Evolutionary conservation across 805 yeast genomes (phyloP).

Genomic region (Metschnikowia henanensis): DNA sequence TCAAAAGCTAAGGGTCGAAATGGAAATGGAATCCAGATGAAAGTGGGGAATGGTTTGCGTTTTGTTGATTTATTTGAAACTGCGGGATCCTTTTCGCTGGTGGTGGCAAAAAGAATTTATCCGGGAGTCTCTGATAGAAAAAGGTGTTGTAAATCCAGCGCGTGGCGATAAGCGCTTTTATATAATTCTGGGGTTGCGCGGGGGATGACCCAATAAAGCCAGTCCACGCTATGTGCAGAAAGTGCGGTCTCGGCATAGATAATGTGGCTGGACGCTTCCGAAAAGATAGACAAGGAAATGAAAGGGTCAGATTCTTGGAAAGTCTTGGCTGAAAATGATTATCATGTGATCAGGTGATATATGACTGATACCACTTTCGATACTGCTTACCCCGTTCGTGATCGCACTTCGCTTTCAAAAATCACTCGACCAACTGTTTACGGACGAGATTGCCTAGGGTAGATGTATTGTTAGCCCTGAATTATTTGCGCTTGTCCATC

Average conservation of each 20-base stretch:
- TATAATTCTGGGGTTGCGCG: conserved; percentile 11
- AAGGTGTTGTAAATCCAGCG: conserved; percentile 1
- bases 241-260: conserved; percentile 4
- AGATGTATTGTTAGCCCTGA: no score
- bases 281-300: neutral
- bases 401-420: no score
- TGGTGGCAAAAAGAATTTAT: neutral
- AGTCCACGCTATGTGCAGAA: conserved; percentile 1
- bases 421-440: no score
- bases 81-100: conserved; percentile 1
- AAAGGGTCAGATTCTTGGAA: no score
- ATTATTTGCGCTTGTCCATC: no score
- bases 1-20: neutral
- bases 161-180: conserved; percentile 21
- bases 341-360: no score
- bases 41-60: neutral
- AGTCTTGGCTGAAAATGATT: no score
- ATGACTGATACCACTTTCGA: no score
- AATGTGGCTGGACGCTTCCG: conserved; percentile 8
- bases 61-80: no score
- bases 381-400: no score
- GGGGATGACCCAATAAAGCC: conserved; percentile 4
- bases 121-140: conserved; percentile 4
- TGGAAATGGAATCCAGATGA: neutral
- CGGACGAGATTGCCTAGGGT: no score